These are phyloP conservation scores for Saccharomycopsis oosterbeekiorum DNA, from an alignment of 805 yeast species.

Conservation along the genomic window DNA sequence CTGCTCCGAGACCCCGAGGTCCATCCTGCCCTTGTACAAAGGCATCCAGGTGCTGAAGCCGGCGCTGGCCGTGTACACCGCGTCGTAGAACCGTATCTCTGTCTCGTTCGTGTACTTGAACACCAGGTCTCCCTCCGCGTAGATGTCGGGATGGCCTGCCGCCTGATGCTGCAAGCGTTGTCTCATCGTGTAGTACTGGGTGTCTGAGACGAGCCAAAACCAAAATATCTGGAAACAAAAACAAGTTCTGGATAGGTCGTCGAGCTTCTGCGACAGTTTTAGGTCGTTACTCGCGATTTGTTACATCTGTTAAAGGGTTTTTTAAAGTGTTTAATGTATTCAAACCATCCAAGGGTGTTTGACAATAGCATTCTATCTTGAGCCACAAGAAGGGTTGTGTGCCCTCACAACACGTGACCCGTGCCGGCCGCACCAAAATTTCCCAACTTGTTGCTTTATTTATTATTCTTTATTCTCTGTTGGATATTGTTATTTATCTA, in stretches of 20 bases:
- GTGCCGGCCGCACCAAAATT: no score
- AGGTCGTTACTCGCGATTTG: no score
- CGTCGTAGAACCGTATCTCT: conserved; percentile 67
- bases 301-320: no score
- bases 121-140: conserved; percentile 57
- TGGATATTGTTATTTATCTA: no score
- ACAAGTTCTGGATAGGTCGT: not conserved
- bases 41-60: conserved; percentile 52
- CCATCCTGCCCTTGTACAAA: conserved; percentile 47
- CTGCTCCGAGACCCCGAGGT: conserved; percentile 27
- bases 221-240: not conserved
- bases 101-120: conserved; percentile 55
- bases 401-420: no score
- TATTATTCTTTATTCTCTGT: no score
- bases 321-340: no score
- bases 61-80: conserved; percentile 26
- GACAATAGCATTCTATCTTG: no score
- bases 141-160: conserved; percentile 85
- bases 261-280: no score
- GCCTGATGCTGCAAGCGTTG: conserved; percentile 47
- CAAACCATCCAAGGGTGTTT: no score
- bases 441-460: no score
- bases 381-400: no score
- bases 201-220: not conserved
- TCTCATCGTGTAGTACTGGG: not conserved